These are phyloP conservation scores for Triticum timopheevii DNA, from an alignment of 176 grass and related monocot species.

Conservation along the genomic window DNA sequence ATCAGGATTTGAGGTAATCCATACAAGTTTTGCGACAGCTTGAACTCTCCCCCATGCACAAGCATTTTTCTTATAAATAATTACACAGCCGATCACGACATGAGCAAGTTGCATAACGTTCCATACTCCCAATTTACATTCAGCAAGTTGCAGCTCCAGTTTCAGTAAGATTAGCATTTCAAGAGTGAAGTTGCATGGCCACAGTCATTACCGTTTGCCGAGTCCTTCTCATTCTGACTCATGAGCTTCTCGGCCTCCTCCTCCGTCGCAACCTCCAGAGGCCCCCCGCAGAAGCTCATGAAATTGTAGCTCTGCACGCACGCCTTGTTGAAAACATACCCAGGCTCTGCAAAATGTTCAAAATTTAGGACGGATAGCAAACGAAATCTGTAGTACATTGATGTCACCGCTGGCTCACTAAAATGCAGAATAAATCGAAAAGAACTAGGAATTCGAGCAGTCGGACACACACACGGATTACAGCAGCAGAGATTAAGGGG, in stretches of 20 bases:
- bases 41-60: neutral
- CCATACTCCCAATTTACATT: neutral
- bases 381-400: too few species aligned
- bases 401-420: too few species aligned
- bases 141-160: neutral
- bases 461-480: neutral
- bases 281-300: slow-evolving; percentile 76
- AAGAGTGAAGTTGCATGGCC: neutral
- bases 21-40: neutral
- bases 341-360: slow-evolving; percentile 48
- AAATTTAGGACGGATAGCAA: slow-evolving; percentile 18
- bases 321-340: slow-evolving; percentile 74
- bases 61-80: neutral
- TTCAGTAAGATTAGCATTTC: neutral
- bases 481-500: neutral
- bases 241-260: slow-evolving; percentile 84
- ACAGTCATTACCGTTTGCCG: slow-evolving; percentile 62
- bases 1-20: neutral
- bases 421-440: neutral
- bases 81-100: neutral
- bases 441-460: neutral
- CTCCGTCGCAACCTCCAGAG: slow-evolving; percentile 73
- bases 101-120: neutral
- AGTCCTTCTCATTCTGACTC: slow-evolving; percentile 70
- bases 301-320: slow-evolving; percentile 69